A percentile compares a stretch with the other conserved stretches of the same genome.
Conservation (phyloP, 371 early-diverging fungal genomes). For the Encephalitozoon intestinalis region DNA sequence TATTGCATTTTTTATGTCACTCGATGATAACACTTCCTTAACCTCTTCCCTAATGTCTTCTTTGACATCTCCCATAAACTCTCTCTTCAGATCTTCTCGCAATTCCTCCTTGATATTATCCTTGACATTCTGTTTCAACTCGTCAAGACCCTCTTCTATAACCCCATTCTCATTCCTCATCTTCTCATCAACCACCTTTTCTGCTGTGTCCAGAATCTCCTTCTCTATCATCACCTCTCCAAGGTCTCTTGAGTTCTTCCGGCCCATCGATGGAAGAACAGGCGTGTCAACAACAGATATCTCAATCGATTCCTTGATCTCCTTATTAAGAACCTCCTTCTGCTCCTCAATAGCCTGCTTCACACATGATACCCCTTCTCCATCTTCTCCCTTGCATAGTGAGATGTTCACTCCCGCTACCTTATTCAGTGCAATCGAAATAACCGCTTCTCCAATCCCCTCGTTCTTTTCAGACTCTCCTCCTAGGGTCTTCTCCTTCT, state of each 20-base stretch:
- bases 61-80: neutral
- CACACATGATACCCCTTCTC: neutral
- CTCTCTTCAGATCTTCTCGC: neutral
- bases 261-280: neutral
- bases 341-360: constrained; percentile 18
- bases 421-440: constrained; percentile 4
- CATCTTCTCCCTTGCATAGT: neutral
- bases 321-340: constrained; percentile 11
- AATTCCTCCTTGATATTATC: neutral
- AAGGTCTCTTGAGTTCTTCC: constrained; percentile 3
- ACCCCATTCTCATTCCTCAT: neutral
- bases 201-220: constrained; percentile 27
- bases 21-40: neutral
- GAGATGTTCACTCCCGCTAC: neutral
- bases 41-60: neutral
- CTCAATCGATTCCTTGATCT: constrained; percentile 32
- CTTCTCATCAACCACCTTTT: constrained; percentile 6
- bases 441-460: neutral
- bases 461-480: neutral
- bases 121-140: neutral
- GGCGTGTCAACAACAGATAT: constrained; percentile 14
- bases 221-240: constrained; percentile 33
- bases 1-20: neutral
- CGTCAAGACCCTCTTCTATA: neutral
- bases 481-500: neutral